Evolutionary conservation across 1,284 basidiomycete genomes (phyloP).

Genomic region (Peniophora sp.): DNA sequence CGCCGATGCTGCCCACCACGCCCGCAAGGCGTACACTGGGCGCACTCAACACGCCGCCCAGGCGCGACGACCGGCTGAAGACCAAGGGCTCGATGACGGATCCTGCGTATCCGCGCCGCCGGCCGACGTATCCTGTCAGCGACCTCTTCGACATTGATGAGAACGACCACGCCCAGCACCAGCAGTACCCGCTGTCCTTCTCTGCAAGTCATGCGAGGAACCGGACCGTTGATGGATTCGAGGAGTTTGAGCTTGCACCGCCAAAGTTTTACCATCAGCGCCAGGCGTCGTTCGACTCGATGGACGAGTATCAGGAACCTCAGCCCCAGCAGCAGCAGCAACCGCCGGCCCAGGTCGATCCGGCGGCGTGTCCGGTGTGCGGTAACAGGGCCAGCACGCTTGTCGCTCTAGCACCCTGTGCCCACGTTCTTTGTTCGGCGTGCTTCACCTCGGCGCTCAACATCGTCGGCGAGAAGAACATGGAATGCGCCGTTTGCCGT

Average conservation of each 20-base stretch:
- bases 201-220: constrained; percentile 13
- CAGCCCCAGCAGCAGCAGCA: constrained; percentile 5
- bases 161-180: constrained; percentile 49
- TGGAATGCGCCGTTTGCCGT: constrained; percentile 73
- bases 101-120: constrained; percentile 57
- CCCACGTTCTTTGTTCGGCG: constrained; percentile 64
- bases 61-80: constrained; percentile 47
- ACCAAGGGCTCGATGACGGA: constrained; percentile 67
- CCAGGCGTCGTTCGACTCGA: no score
- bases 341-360: constrained; percentile 4
- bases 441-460: constrained; percentile 78
- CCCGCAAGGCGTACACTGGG: constrained; percentile 24
- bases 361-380: constrained; percentile 34
- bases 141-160: constrained; percentile 71
- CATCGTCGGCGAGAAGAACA: constrained; percentile 78
- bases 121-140: constrained; percentile 33
- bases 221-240: constrained; percentile 4
- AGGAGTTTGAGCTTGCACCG: not conserved
- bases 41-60: constrained; percentile 54
- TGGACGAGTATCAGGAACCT: constrained; percentile 11
- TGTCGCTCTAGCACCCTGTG: constrained; percentile 64
- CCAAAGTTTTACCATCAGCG: no score
- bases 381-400: constrained; percentile 36
- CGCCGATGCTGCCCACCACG: constrained; percentile 22
- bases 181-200: constrained; percentile 8